phyloP scores from a whole-genome alignment of 352 stramenopile genomes.

The Phytophthora melonis region DNA sequence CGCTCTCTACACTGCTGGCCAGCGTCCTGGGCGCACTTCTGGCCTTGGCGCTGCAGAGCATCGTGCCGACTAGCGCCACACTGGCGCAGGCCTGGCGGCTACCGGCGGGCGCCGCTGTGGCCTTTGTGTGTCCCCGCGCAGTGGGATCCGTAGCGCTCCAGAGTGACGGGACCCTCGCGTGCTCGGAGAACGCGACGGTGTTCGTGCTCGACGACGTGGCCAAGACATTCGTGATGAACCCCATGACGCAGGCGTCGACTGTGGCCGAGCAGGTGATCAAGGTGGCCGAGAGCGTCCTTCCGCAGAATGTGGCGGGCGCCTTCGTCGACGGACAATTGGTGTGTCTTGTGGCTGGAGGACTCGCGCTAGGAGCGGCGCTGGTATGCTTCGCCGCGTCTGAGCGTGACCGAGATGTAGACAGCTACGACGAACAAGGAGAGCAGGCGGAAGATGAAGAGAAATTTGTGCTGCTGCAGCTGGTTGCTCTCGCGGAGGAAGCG shows the following conservation, averaged over 20 bases:
- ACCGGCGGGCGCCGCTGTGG: constrained; percentile 23
- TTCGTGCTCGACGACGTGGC: constrained; percentile 66
- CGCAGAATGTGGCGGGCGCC: constrained; percentile 31
- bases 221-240: constrained; percentile 31
- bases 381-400: constrained; percentile 25
- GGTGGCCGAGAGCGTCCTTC: constrained; percentile 47
- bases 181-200: constrained; percentile 47
- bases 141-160: constrained; percentile 43
- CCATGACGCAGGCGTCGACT: constrained; percentile 20
- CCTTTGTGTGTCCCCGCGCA: constrained; percentile 33
- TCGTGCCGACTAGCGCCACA: constrained; percentile 36
- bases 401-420: neutral
- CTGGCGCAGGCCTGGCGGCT: constrained; percentile 35
- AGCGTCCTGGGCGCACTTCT: constrained; percentile 61
- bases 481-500: constrained; percentile 54
- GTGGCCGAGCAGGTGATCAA: constrained; percentile 41
- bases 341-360: constrained; percentile 45
- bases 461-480: constrained; percentile 57
- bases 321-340: constrained; percentile 49
- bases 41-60: constrained; percentile 43
- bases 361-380: constrained; percentile 44
- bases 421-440: neutral
- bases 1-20: constrained; percentile 48
- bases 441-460: constrained; percentile 19
- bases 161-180: constrained; percentile 46